Percentiles rank a stretch among this genome's conserved stretches.
phyloP scores from a whole-genome alignment of 306 rosid genomes.

The Cicer chorassanicum region DNA sequence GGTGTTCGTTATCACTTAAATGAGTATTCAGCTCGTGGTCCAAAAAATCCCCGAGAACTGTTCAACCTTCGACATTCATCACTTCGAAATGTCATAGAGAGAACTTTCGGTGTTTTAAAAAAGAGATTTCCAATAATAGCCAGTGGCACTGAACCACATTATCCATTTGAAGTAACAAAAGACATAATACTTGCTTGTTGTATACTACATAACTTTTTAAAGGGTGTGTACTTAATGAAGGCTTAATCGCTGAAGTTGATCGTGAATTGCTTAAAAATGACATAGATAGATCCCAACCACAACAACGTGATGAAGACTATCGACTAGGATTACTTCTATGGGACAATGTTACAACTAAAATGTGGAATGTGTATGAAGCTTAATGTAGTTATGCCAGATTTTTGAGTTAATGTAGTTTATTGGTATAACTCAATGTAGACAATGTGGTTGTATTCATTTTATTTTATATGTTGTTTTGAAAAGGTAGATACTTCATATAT shows the following conservation, averaged over 20 bases:
- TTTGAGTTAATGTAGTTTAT: too few relatives aligned
- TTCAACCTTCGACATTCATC: not conserved
- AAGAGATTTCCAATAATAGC: not conserved
- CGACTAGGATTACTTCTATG: not conserved
- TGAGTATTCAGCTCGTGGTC: not conserved
- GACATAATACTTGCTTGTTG: not conserved
- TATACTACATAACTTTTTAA: not conserved
- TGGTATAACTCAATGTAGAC: not conserved
- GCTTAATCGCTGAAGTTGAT: not conserved
- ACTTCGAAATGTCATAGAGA: constrained; percentile 3
- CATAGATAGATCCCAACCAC: not conserved
- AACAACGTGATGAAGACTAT: not conserved
- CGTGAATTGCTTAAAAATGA: not conserved
- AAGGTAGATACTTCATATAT: not conserved
- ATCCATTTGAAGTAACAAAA: not conserved
- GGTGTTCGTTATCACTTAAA: not conserved
- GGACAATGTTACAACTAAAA: not conserved
- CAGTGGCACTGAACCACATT: not conserved
- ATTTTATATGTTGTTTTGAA: not conserved
- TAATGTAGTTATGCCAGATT: not conserved
- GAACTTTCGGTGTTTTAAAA: not conserved
- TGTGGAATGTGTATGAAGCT: not conserved
- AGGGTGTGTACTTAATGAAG: not conserved
- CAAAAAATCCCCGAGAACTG: not conserved
- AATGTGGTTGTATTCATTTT: not conserved